Conservation (phyloP, 2,329 filamentous ascomycete genomes). For the Phyllachora maydis region DNA sequence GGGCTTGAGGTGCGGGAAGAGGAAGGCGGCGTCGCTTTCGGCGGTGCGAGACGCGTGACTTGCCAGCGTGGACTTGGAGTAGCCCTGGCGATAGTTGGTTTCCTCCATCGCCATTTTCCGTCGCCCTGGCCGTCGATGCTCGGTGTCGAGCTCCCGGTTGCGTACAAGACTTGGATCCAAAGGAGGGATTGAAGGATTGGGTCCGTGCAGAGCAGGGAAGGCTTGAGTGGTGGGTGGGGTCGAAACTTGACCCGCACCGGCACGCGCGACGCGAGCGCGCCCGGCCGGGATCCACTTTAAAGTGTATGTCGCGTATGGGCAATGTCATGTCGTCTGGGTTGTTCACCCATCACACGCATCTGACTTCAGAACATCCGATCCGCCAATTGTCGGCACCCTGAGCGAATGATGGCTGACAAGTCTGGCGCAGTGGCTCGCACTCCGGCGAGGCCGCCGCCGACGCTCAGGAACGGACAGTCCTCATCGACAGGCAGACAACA, state of each 20-base stretch:
- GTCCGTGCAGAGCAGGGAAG: too few species aligned
- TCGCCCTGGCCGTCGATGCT: too few species aligned
- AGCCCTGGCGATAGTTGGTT: slow-evolving; percentile 15
- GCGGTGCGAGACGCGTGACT: slow-evolving; percentile 19
- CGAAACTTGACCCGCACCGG: too few species aligned
- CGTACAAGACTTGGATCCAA: neutral
- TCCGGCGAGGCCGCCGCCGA: slow-evolving; percentile 12
- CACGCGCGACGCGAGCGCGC: too few species aligned
- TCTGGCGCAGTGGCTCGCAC: slow-evolving; percentile 12
- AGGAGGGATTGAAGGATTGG: slow-evolving; percentile 1
- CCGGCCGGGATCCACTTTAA: too few species aligned
- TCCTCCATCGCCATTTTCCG: neutral
- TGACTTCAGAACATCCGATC: too few species aligned
- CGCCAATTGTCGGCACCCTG: too few species aligned
- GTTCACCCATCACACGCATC: too few species aligned
- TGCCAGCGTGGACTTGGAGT: slow-evolving; percentile 15
- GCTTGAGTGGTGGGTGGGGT: too few species aligned
- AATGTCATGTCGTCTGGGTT: too few species aligned
- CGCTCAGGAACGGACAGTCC: slow-evolving; percentile 18
- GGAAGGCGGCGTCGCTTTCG: slow-evolving; percentile 19
- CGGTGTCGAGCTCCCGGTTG: too few species aligned
- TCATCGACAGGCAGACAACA: slow-evolving; percentile 37
- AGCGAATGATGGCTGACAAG: slow-evolving; percentile 12
- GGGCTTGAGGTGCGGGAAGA: slow-evolving; percentile 17
- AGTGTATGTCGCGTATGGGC: too few species aligned